Base-by-base conservation (phyloP, 2,329 filamentous ascomycete genomes). In the Zasmidium cellare region DNA sequence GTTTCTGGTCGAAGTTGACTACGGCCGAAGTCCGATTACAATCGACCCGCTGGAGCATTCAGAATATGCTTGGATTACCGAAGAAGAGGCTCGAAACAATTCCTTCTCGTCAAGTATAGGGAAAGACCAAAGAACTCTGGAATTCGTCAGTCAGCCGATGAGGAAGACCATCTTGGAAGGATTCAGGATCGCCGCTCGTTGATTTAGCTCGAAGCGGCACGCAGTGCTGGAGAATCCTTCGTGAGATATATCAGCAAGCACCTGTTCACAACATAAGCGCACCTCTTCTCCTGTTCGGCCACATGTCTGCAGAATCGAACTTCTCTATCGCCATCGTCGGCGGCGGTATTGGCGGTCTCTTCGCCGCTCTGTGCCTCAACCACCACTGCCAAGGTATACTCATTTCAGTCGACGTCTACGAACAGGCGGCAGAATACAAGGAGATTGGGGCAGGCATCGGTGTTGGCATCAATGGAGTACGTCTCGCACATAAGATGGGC, bases 301-400 rank as follows among this genome's bases (percentile, higher is more conserved):
- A 31, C 28, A 31, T 31, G 28, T 31, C 28, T 31, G 14, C 14
- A 7, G 14, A 31, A 31, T 14, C 28, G 7, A 14, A 14, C 9
- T 61, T 71, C 46, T 57, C 57, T 14, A 64, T 78, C 46, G 75
- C 72, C 53, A 67, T 77, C 28, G 68, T 76, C n/a, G 75, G 75
- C 23, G 75, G 74, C 24, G 76, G 75, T 54, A 74, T 77, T 20
- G 74, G 72, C 25, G 76, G 76, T n/a, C 69, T 77, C 24, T 72
- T 69, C 55, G 63, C 70, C 14, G 70, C 74, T 14, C 69, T 77
- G 12, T 68, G 71, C 19, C 68, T 77, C 6, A 68, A 73, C 46
- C 67, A 74, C 45, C 71, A 74, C 57, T 65, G 63, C 76, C 24
- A 48, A 9, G 23, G 38, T 20, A 54, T 44, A 2, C 45, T 46